Base-by-base conservation (phyloP, 371 early-diverging fungal genomes). In the Mortierella sp. region DNA sequence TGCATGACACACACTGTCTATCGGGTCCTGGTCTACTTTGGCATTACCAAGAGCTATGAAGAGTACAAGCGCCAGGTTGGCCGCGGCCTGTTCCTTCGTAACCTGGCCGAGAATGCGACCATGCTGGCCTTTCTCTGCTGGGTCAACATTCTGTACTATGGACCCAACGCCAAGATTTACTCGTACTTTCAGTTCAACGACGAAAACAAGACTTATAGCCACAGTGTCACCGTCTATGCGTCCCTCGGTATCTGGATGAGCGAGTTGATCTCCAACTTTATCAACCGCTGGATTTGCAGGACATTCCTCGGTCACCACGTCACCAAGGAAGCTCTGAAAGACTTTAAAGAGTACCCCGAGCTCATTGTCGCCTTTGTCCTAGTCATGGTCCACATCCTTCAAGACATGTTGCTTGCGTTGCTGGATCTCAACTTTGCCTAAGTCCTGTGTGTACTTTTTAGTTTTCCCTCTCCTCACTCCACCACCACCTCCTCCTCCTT, bases 21-120 rank as follows among this genome's bases (percentile, higher is more conserved):
- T 59, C 57, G 67, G 13, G 22, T 66, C 2, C 69, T 86, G 28
- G 84, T 85, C 13, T 80, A 80, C 19, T 79, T 86, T 39, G 86
- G 87, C 1, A 77, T 84, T 48, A 81, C 83, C 17, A 74, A 80
- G 60, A 80, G 87, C 0, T 91, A 91, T 51, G 86, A 86, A 0
- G 84, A 88, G 49, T 90, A 92, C 67, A 81, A 81, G 51, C 85
- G 86, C 24, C 87, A 90, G 41, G 79, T 91, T 39, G 90, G 90
- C 2, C 80, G 90, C 6, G 83, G 88, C 0, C 87, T 92, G 55
- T 92, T 89, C 57, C 69, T 91, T 31, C 80, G 92, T 47, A 91
- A 90, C 74, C 71, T 88, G 40, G 91, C 92, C 9, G 92, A 92
- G 71, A 91, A 91, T 60, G 88, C 83, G 0, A 91, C 92, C n/a